Base-by-base conservation (phyloP, 208 protist species). In the Trypanosoma avium region DNA sequence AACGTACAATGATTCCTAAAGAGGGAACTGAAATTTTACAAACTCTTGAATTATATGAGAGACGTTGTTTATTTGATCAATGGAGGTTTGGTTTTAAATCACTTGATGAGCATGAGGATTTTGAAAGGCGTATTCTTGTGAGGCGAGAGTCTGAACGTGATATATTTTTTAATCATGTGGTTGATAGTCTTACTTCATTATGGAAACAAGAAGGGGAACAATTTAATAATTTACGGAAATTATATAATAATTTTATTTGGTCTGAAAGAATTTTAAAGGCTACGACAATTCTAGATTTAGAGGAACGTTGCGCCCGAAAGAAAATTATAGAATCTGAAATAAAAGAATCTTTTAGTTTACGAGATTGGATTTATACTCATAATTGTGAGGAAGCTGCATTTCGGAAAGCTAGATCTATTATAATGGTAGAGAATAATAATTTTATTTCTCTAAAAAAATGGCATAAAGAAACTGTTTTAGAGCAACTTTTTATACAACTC, bases 11-110 rank as follows among this genome's bases (percentile, higher is more conserved):
- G 27, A 70, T 35, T 6, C 70, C 58, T 4, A 61, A 59, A 19
- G 64, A 67, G 1, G 79, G 75, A n/a, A 48, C 73, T 1, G 29
- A 50, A 10, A 66, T 84, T 52, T 50, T 92, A 27, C n/a, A 70
- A 30, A 61, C 74, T 35, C 58, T 92, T 13, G 82, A 92, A 58
- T 52, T 86, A 6, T 77, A 89, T 26, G 74, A 87, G 49, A 65
- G 86, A 12, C 70, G 69, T 21, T 79, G 77, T 35, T 57, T 92
- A 19, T 69, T 70, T 35, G 82, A 87, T 42, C 77, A 86, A 67
- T 73, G 77, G 63, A 67, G 82, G 33, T 35, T 67, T 47, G 82
- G 61, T 12, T 70, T 85, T 54, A 55, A 63, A 26, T 52, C 64
- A 26, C 24, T 92, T 50, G 13, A 53, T 33, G 54, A 71, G 19